A percentile compares a stretch with the other conserved stretches of the same genome.
Conservation (phyloP, 805 yeast genomes). For the Barnettozyma sp. region DNA sequence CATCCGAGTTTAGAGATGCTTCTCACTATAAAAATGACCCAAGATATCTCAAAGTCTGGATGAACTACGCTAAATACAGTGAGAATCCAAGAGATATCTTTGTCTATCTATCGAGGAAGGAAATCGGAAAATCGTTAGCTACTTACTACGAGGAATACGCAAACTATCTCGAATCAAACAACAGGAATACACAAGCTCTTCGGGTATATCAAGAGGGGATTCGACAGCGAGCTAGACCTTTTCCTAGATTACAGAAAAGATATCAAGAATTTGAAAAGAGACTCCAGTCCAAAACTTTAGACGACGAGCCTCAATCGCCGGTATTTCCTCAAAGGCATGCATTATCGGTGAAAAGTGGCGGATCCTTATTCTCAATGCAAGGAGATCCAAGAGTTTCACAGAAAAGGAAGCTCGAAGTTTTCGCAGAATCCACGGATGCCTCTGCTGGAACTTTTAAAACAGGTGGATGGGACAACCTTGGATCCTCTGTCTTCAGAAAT, state of each 20-base stretch:
- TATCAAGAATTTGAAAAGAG: conserved; percentile 41
- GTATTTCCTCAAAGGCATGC: conserved; percentile 29
- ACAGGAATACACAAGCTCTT: conserved; percentile 46
- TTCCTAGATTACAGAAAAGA: conserved; percentile 35
- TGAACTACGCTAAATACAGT: conserved; percentile 61
- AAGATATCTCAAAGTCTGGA: conserved; percentile 74
- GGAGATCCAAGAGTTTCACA: conserved; percentile 12
- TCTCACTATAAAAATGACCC: conserved; percentile 74
- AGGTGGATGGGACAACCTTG: conserved; percentile 42
- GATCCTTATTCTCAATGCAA: conserved; percentile 14
- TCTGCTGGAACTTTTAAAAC: conserved; percentile 12
- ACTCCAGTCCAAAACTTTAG: conserved; percentile 21
- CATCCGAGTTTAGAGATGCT: conserved; percentile 58
- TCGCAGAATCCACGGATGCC: conserved; percentile 15
- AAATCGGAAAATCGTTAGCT: conserved; percentile 63
- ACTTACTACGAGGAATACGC: conserved; percentile 78
- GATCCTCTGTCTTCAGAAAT: conserved; percentile 39
- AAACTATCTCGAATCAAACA: conserved; percentile 44
- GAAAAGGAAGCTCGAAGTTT: conserved; percentile 19
- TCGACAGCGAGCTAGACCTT: conserved; percentile 58
- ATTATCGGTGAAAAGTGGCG: conserved; percentile 34
- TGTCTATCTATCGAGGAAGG: conserved; percentile 59
- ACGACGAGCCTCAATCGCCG: conserved; percentile 30
- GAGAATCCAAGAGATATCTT: conserved; percentile 69
- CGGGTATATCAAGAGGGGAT: conserved; percentile 56